phyloP scores from a whole-genome alignment of 1,284 basidiomycete species.

The Pseudozyma flocculosa region DNA sequence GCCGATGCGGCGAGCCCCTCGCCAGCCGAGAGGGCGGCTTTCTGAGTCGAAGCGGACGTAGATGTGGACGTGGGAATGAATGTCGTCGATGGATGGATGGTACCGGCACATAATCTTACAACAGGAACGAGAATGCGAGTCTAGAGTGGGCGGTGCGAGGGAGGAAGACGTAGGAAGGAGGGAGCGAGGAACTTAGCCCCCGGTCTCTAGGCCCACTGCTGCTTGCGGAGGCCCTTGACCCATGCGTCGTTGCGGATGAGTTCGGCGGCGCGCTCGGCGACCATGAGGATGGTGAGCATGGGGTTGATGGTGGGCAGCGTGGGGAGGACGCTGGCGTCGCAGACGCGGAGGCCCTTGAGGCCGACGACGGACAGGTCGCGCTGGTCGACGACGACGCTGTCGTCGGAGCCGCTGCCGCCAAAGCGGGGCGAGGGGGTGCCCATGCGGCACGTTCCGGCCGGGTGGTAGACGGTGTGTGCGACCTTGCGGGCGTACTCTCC shows the following conservation, averaged over 20 bases:
- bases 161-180: too few species aligned
- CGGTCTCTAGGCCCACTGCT: slow-evolving; percentile 9
- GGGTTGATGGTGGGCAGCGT: slow-evolving; percentile 54
- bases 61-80: too few species aligned
- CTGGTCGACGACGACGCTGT: slow-evolving; percentile 52
- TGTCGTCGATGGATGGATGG: too few species aligned
- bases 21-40: too few species aligned
- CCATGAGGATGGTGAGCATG: slow-evolving; percentile 48
- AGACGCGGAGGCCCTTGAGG: slow-evolving; percentile 48
- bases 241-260: slow-evolving; percentile 52
- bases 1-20: too few species aligned
- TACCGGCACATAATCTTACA: too few species aligned
- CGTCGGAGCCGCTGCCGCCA: slow-evolving; percentile 28
- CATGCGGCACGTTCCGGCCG: slow-evolving; percentile 57
- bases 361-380: slow-evolving; percentile 50
- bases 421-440: slow-evolving; percentile 34
- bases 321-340: slow-evolving; percentile 56
- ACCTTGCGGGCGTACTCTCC: slow-evolving; percentile 54
- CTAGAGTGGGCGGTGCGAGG: too few species aligned
- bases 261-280: slow-evolving; percentile 56
- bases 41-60: too few species aligned
- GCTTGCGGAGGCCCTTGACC: slow-evolving; percentile 31
- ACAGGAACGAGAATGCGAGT: too few species aligned
- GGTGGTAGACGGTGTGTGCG: slow-evolving; percentile 59
- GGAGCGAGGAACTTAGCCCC: too few species aligned